Base-by-base conservation (phyloP, 495 filamentous ascomycete species). In the Annulohypoxylon moriforme region DNA sequence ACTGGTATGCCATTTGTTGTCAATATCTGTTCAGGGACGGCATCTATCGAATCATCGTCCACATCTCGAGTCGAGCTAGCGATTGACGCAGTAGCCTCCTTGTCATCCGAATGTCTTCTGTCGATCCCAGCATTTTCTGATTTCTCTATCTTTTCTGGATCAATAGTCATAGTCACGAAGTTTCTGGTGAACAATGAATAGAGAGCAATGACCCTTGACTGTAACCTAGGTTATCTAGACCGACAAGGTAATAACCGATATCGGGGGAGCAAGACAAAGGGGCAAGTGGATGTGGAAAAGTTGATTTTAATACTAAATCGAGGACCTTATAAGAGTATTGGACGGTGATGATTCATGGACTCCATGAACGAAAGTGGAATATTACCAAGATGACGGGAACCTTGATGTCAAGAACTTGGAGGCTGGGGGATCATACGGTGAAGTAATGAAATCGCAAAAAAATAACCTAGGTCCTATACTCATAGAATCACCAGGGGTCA, bases 131-230 rank as follows among this genome's bases (percentile, higher is more conserved):
- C 10, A 10, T 66, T 50, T 20, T 64, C 57, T 27, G 57, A 7
- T 25, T 68, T 65, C 25, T 69, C 66, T 44, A 67, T 57, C 50
- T 73, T 73, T 57, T 73, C 71, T 36, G 44, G 24, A 3, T 73
- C 61, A 36, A 57, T 14, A 18, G 56, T 33, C 71, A 73, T 73
- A 22, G 36, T 18, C 18, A 14, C 34, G 44, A 16, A 44, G 24
- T 27, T 69, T 50, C 3, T 42, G 29, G n/a, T 59, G 16, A 57
- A 5, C 13, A 31, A 7, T 63, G 16, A 50, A 10, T 13, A 24
- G 11, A 61, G 22, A 49, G 27, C 6, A 58, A 25, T 31, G 24
- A 20, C 7, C 8, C 29, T 63, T 11, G 47, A 34, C 33, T 47
- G n/a, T 44, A 36, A 27, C 16, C 18, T 10, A 38, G 8, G 8